Percentiles rank a stretch among this genome's conserved stretches.
phyloP scores from a whole-genome alignment of 164 flowering plant species.

The Pachysandra terminalis region DNA sequence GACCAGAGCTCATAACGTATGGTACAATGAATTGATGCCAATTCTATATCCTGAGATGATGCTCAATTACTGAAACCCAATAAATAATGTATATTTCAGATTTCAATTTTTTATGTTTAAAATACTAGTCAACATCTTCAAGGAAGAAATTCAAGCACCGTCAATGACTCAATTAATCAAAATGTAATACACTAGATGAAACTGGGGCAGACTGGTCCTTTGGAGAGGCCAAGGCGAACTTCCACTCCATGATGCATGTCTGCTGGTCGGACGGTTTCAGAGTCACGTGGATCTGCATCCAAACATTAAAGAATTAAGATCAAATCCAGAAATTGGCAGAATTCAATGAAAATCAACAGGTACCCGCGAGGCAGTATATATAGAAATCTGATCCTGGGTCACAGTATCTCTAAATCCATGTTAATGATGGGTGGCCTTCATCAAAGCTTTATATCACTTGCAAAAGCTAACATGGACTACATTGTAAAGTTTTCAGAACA shows the following conservation, averaged over 20 bases:
- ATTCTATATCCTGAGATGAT: too few relatives aligned
- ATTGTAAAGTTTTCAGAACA: too few relatives aligned
- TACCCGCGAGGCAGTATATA: too few relatives aligned
- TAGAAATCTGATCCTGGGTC: too few relatives aligned
- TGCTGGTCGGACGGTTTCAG: slow-evolving; percentile 55
- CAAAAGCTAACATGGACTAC: not conserved
- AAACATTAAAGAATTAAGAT: not conserved
- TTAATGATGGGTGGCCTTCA: not conserved
- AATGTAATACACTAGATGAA: slow-evolving; percentile 45
- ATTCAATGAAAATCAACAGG: too few relatives aligned
- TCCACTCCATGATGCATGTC: slow-evolving; percentile 97
- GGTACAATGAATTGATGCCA: too few relatives aligned
- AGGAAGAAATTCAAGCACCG: too few relatives aligned
- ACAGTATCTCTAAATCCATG: not conserved
- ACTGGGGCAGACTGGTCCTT: slow-evolving; percentile 71
- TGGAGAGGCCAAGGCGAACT: slow-evolving; percentile 74
- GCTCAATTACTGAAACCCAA: too few relatives aligned
- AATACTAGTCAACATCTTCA: too few relatives aligned
- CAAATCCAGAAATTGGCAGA: not conserved
- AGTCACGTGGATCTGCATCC: slow-evolving; percentile 78
- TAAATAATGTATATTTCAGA: too few relatives aligned
- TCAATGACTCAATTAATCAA: not conserved
- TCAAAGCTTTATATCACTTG: not conserved
- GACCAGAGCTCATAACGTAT: too few relatives aligned
- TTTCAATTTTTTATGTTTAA: too few relatives aligned